Base-by-base conservation (phyloP, 768 basidiomycete species). In the Fomitopsis serialis region DNA sequence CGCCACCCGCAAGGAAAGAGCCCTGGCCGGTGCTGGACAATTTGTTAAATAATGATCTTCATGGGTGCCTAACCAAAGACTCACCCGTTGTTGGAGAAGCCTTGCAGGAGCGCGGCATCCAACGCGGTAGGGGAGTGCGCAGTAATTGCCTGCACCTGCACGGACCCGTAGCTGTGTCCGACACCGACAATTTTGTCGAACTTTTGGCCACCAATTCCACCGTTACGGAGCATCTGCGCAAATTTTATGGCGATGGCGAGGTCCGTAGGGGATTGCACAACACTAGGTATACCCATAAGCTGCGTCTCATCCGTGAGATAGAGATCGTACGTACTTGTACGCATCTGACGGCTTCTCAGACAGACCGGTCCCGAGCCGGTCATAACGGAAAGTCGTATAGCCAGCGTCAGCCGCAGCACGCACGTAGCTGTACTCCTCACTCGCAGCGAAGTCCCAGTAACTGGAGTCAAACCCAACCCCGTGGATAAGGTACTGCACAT, bases 131-230 rank as follows among this genome's bases (percentile, higher is more conserved):
- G 55, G 10, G 44, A 42, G n/a, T 23, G n/a, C 11, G 51, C 43
- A 9, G 55, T 52, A 9, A 56, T 8, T 15, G 55, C 55, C 27
- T 56, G 55, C 3, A 47, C 34, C 40, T 52, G 51, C 21, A 56
- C 42, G 2, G 55, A 56, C 3, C 58, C 58, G 34, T 59, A 59
- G 47, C 61, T 59, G 51, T 72, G 70, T 3, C 70, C 70, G 15
- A 72, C 62, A 19, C 61, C 66, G 35, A 72, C 61, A 23, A 70
- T 53, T 58, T 72, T 70, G 54, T 67, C 65, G 55, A 63, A 72
- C n/a, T 66, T 42, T 10, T 45, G 44, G 3, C 50, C 50, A 3
- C 48, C 56, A 25, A 56, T 56, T 7, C 7, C 12, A 6, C 58
- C 55, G 13, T 42, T 21, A 1, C 56, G 35, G 9, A 59, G 47